Percentiles rank a stretch among this genome's conserved stretches.
Evolutionary conservation across 2,329 filamentous ascomycete species (phyloP).

Genomic region (Monosporascus sp.): DNA sequence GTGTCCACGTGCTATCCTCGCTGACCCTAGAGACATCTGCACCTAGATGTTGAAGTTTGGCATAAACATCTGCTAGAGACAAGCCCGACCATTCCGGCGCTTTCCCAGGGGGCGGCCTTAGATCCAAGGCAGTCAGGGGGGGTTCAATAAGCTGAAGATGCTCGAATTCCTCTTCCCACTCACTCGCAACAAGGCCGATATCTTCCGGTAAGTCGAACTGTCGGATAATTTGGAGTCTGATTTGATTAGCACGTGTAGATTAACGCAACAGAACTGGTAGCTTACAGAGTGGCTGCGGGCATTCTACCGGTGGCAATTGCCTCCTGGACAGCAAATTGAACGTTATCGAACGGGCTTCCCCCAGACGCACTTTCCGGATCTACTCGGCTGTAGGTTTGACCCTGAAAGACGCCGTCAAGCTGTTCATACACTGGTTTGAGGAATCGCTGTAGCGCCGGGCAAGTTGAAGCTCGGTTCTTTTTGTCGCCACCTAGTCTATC

Average conservation of each 20-base stretch:
- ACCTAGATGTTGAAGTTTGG: conserved; percentile 10
- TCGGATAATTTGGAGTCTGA: conserved; percentile 19
- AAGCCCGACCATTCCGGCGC: conserved; percentile 3
- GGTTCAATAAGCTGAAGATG: conserved; percentile 15
- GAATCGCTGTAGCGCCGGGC: conserved; percentile 5
- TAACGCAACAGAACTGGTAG: background rate
- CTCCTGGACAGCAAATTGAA: conserved; percentile 12
- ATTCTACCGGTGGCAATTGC: conserved; percentile 10
- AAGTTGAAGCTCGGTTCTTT: background rate
- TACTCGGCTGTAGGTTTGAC: background rate
- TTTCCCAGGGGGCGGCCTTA: conserved; percentile 11
- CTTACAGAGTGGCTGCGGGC: conserved; percentile 21
- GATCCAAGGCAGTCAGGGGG: conserved; percentile 10
- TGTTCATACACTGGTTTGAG: conserved; percentile 18
- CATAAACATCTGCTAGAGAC: conserved; percentile 17
- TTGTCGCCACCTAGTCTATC: background rate
- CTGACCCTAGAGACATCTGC: conserved; percentile 1
- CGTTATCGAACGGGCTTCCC: conserved; percentile 14
- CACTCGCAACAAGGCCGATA: conserved; percentile 7
- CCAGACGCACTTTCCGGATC: conserved; percentile 1
- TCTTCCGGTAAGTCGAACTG: conserved; percentile 9
- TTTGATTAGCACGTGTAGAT: conserved; percentile 6
- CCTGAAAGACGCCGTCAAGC: conserved; percentile 2
- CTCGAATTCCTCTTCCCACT: conserved; percentile 23
- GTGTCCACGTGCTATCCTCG: conserved; percentile 2